Base-by-base conservation (phyloP, 1,284 basidiomycete species). In the Tausonia pullulans region DNA sequence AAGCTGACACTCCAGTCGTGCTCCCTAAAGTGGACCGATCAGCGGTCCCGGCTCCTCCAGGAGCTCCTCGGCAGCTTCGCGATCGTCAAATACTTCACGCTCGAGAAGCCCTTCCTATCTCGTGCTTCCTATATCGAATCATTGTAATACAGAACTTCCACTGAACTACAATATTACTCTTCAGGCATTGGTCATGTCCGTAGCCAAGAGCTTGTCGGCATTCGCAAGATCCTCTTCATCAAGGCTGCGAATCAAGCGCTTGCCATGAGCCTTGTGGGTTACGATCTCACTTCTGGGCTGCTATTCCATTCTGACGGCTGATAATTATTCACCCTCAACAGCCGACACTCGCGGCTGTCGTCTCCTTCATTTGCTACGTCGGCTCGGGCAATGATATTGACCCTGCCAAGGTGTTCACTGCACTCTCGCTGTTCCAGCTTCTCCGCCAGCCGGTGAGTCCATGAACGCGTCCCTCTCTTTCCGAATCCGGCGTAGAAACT, bases 11-110 rank as follows among this genome's bases (percentile, higher is more conserved):
- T 27, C 27, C 1, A 27, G 27, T 27, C 27, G 27, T 27, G 27
- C 27, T 27, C 27, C 27, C 27, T 75, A 71, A 80, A 79, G 63
- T 88, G 82, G 80, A 90, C 88, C 0, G 94, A 97, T 72, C 87
- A 87, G 69, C 81, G 91, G 13, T 86, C 87, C 5, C 88, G 88
- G 70, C 76, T 91, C 2, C 79, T 93, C 5, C 88, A 90, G 73
- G 90, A 88, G 71, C 80, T 87, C 0, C 74, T 89, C 10, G 81
- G 82, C 50, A 83, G 81, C 0, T 87, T 88, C 84, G 80, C 84
- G 6, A 81, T 89, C 16, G 84, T 88, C 69, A 89, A 89, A 73
- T 86, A 86, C 70, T 88, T 89, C 73, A 83, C 82, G 16, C 87
- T 86, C 67, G 86, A 87, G 73, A 70, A 78, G 1, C 83, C 85